Conservation (phyloP, 768 basidiomycete species). For the Kwoniella europaea region DNA sequence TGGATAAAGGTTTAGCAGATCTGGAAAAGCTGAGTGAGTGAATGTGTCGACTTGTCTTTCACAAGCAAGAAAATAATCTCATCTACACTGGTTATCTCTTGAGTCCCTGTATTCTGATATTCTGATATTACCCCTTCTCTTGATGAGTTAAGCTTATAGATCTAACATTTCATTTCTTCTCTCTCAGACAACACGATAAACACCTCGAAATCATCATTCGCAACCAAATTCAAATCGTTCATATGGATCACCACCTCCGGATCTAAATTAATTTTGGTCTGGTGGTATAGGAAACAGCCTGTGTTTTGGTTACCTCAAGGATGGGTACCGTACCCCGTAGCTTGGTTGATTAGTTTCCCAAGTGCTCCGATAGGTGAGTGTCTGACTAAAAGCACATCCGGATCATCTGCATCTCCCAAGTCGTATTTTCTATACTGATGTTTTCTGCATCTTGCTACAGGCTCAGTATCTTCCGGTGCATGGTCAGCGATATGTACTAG, state of each 20-base stretch:
- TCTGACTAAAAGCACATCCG: background rate
- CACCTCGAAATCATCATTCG: slow-evolving; percentile 68
- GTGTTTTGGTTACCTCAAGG: slow-evolving; percentile 90
- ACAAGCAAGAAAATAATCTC: too few species aligned
- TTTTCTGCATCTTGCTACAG: slow-evolving; percentile 59
- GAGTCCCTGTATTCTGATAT: too few species aligned
- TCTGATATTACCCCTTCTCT: too few species aligned
- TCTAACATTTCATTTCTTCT: background rate
- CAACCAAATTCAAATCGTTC: slow-evolving; percentile 71
- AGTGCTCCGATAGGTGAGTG: slow-evolving; percentile 83
- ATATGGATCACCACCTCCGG: slow-evolving; percentile 89
- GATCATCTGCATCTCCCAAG: background rate
- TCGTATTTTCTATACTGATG: background rate
- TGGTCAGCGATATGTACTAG: slow-evolving; percentile 95
- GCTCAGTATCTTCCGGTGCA: slow-evolving; percentile 87
- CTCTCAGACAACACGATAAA: slow-evolving; percentile 70
- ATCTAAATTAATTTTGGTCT: slow-evolving; percentile 78
- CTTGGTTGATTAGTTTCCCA: slow-evolving; percentile 86
- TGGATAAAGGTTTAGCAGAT: slow-evolving; percentile 89
- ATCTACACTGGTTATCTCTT: too few species aligned
- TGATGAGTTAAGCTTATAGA: too few species aligned
- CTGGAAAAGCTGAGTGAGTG: slow-evolving; percentile 84
- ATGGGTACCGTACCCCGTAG: slow-evolving; percentile 82
- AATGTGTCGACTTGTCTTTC: too few species aligned
- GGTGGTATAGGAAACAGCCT: slow-evolving; percentile 87